Percentiles rank a stretch among this genome's conserved stretches.
phyloP scores from a whole-genome alignment of 2,329 filamentous ascomycete genomes.

The Sphaerulina populicola region DNA sequence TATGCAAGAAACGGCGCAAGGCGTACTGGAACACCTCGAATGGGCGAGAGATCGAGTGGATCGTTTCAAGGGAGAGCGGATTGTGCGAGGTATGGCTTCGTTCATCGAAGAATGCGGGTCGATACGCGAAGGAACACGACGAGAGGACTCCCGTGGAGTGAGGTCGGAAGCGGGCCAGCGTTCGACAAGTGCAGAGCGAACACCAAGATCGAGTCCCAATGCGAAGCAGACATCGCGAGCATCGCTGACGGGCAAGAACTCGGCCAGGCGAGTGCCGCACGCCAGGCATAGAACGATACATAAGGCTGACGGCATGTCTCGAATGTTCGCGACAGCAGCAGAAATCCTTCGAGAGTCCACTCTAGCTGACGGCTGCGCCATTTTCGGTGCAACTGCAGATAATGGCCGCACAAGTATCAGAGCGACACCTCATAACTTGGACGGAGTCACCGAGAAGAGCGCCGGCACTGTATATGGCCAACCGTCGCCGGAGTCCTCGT shows the following conservation, averaged over 20 bases:
- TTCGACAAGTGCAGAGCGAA: neutral
- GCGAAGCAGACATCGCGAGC: slow-evolving; percentile 5
- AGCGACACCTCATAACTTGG: slow-evolving; percentile 8
- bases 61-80: slow-evolving; percentile 47
- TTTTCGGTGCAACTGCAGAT: slow-evolving; percentile 25
- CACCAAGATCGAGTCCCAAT: neutral
- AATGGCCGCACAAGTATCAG: slow-evolving; percentile 14
- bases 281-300: neutral
- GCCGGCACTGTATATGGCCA: slow-evolving; percentile 5
- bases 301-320: slow-evolving; percentile 18
- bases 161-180: neutral
- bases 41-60: slow-evolving; percentile 47
- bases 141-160: neutral
- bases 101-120: slow-evolving; percentile 32
- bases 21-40: slow-evolving; percentile 55
- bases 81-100: slow-evolving; percentile 46
- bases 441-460: slow-evolving; percentile 2
- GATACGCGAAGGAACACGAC: slow-evolving; percentile 3
- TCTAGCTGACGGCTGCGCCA: slow-evolving; percentile 26
- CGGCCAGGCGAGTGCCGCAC: slow-evolving; percentile 5
- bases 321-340: slow-evolving; percentile 23
- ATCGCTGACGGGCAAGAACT: slow-evolving; percentile 12
- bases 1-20: slow-evolving; percentile 49
- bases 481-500: slow-evolving; percentile 17
- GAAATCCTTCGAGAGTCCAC: slow-evolving; percentile 27